Percentiles rank a stretch among this genome's conserved stretches.
Evolutionary conservation across 108 stramenopile genomes (phyloP).

Genomic region (Pseudonitzschia pungens): DNA sequence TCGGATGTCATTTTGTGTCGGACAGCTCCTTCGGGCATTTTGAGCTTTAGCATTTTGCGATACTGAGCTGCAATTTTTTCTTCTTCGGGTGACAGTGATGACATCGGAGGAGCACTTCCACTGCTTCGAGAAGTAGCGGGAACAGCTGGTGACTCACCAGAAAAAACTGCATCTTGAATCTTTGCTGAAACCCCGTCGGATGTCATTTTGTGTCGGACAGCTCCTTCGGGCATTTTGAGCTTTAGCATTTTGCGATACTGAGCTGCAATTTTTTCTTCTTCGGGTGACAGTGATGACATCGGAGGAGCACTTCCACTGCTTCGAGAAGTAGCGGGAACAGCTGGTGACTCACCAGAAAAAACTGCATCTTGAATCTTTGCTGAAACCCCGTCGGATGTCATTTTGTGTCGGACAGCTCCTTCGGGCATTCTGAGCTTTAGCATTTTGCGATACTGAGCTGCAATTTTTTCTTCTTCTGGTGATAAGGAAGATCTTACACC

Average conservation of each 20-base stretch:
- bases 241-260: conserved; percentile 38
- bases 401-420: conserved; percentile 27
- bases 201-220: conserved; percentile 34
- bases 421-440: conserved; percentile 31
- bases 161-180: conserved; percentile 26
- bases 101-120: not conserved
- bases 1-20: conserved; percentile 26
- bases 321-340: not conserved
- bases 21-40: conserved; percentile 37
- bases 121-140: not conserved
- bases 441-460: conserved; percentile 36
- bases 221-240: conserved; percentile 31
- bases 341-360: conserved; percentile 4
- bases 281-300: conserved; percentile 14
- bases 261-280: conserved; percentile 32
- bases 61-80: conserved; percentile 36
- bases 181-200: conserved; percentile 12
- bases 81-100: conserved; percentile 23
- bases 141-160: conserved; percentile 1
- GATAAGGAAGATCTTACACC: conserved; percentile 5
- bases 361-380: conserved; percentile 24
- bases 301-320: not conserved
- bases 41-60: conserved; percentile 35
- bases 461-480: conserved; percentile 34
- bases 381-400: conserved; percentile 20